Base-by-base conservation (phyloP, 495 filamentous ascomycete genomes). In the Durotheca rogersii region DNA sequence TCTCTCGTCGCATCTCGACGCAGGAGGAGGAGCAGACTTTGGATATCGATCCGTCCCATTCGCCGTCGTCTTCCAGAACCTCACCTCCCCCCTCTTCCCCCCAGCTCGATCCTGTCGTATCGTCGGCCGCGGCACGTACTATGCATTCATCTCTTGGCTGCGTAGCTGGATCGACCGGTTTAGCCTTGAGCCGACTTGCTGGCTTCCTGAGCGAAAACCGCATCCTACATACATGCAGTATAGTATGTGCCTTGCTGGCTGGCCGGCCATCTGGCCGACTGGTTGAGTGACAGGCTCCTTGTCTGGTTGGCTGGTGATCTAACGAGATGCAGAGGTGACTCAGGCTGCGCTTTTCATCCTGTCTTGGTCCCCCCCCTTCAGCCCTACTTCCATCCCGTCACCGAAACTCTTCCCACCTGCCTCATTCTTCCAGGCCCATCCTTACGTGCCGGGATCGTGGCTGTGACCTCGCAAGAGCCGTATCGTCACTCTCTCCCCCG, bases 81-180 rank as follows among this genome's bases (percentile, higher is more conserved):
- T 42, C 36, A 57, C n/a, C n/a, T n/a, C n/a, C n/a, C n/a, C n/a
- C n/a, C n/a, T n/a, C n/a, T n/a, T n/a, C 47, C 54, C 53, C 54
- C 43, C 52, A 43, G 44, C 37, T 25, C 18, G 52, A 58, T 52
- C 48, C 48, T 52, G 46, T 52, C 48, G 35, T 55, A 52, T 43
- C 31, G 35, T 52, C 37, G 38, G 37, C 41, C 45, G 47, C 35
- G 41, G 23, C 31, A 20, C 14, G 41, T 46, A n/a, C n/a, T n/a
- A n/a, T n/a, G n/a, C n/a, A n/a, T n/a, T n/a, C n/a, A n/a, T n/a
- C n/a, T n/a, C n/a, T n/a, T n/a, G n/a, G n/a, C n/a, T n/a, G n/a
- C n/a, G n/a, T n/a, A n/a, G n/a, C n/a, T n/a, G n/a, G n/a, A n/a
- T n/a, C n/a, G n/a, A n/a, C n/a, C n/a, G n/a, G n/a, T n/a, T n/a